Evolutionary conservation across 257 asterid species (phyloP).

Genomic region (Nicotiana otophora): DNA sequence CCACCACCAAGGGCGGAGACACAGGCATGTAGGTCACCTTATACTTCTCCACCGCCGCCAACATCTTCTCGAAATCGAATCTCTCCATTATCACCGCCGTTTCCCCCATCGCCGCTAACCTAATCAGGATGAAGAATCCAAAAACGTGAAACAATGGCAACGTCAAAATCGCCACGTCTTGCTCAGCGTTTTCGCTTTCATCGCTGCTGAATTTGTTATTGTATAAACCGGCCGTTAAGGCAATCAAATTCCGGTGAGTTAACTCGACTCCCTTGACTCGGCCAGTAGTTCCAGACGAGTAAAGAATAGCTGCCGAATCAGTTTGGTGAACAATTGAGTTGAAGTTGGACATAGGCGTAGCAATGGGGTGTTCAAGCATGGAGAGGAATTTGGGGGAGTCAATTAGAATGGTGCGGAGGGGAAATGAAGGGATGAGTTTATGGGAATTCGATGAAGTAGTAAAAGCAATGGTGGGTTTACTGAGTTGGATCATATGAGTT

Average conservation of each 20-base stretch:
- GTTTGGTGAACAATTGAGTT: slow-evolving; percentile 29
- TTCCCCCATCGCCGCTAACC: slow-evolving; percentile 67
- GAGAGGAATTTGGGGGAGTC: slow-evolving; percentile 50
- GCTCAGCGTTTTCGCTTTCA: background rate
- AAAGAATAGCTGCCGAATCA: slow-evolving; percentile 68
- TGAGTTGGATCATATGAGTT: slow-evolving; percentile 46
- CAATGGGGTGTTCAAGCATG: slow-evolving; percentile 26
- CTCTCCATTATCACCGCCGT: slow-evolving; percentile 46
- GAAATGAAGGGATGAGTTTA: slow-evolving; percentile 35
- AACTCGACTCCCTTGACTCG: slow-evolving; percentile 67
- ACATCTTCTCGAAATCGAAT: slow-evolving; percentile 71
- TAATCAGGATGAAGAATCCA: slow-evolving; percentile 69
- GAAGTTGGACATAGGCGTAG: background rate
- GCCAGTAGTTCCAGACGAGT: slow-evolving; percentile 95
- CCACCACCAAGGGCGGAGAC: slow-evolving; percentile 88
- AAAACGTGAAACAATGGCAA: slow-evolving; percentile 82
- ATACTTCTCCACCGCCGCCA: slow-evolving; percentile 57
- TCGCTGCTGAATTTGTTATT: slow-evolving; percentile 15
- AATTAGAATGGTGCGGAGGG: slow-evolving; percentile 27
- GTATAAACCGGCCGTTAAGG: slow-evolving; percentile 36
- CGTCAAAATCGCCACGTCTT: slow-evolving; percentile 44
- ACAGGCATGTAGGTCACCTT: slow-evolving; percentile 67
- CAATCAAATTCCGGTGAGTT: slow-evolving; percentile 69
- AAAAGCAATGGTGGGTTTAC: slow-evolving; percentile 52
- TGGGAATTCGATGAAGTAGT: slow-evolving; percentile 30